These are phyloP conservation scores for Cronartium ribicola DNA, from an alignment of 1,284 basidiomycete species.

Conservation along the genomic window DNA sequence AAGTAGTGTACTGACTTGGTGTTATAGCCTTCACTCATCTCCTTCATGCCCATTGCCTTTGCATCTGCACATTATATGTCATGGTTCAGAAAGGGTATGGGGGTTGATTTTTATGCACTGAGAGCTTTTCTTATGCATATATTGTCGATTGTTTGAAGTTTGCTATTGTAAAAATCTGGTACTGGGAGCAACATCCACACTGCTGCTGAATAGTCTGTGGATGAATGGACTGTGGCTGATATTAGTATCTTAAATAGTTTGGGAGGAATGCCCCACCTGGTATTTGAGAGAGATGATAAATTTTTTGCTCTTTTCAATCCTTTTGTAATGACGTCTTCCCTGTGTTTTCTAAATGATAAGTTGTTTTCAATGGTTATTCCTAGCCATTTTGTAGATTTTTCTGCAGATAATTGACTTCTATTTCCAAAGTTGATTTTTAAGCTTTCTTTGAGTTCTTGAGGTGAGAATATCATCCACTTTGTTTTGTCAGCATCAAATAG, in stretches of 20 bases:
- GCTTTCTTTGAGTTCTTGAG: too few species aligned
- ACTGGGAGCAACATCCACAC: background rate
- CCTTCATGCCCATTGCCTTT: too few species aligned
- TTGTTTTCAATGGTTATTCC: constrained; percentile 2
- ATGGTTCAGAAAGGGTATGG: too few species aligned
- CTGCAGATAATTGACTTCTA: background rate
- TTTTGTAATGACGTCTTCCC: background rate
- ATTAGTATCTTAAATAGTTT: background rate
- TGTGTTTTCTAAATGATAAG: constrained; percentile 10
- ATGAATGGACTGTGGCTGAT: background rate
- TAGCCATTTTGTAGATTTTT: constrained; percentile 1
- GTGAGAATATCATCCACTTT: too few species aligned
- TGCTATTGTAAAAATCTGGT: background rate
- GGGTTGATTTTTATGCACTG: too few species aligned
- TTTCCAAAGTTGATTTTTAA: too few species aligned
- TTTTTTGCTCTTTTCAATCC: background rate
- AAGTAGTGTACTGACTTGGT: too few species aligned
- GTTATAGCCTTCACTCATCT: too few species aligned
- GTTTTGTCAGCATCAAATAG: too few species aligned
- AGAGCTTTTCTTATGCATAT: background rate
- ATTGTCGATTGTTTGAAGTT: background rate
- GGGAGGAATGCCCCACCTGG: background rate
- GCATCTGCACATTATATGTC: too few species aligned
- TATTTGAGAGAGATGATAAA: background rate
- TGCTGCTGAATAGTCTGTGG: background rate